phyloP scores from a whole-genome alignment of 73 alveolate genomes.

The Tetrahymena malaccensis region DNA sequence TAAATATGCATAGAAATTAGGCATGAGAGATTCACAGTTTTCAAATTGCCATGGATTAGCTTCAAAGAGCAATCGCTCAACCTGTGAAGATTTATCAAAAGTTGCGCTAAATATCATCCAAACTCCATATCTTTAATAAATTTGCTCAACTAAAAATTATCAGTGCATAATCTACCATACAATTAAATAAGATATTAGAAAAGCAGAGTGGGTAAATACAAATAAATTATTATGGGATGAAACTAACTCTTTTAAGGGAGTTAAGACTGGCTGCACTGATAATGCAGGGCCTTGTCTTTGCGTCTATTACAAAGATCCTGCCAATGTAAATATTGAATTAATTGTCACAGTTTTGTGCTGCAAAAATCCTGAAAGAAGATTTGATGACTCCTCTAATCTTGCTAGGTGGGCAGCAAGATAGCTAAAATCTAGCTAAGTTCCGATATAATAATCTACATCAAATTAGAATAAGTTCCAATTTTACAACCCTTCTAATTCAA shows the following conservation, averaged over 20 bases:
- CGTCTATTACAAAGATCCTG: slow-evolving; percentile 1
- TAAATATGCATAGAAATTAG: slow-evolving; percentile 17
- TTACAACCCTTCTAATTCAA: neutral
- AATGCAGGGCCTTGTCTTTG: slow-evolving; percentile 84
- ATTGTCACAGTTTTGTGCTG: slow-evolving; percentile 21
- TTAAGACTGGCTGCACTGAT: slow-evolving; percentile 80
- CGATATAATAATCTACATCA: neutral
- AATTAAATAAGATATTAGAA: slow-evolving; percentile 19
- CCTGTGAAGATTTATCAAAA: slow-evolving; percentile 33
- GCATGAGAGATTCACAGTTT: slow-evolving; percentile 38
- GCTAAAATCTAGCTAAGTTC: neutral
- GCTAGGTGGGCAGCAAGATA: slow-evolving; percentile 17
- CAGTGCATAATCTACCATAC: slow-evolving; percentile 8
- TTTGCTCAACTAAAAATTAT: slow-evolving; percentile 30
- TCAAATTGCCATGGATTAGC: slow-evolving; percentile 53
- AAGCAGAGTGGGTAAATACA: slow-evolving; percentile 70
- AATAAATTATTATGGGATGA: slow-evolving; percentile 51
- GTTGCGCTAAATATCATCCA: slow-evolving; percentile 15
- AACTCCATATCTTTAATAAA: slow-evolving; percentile 10
- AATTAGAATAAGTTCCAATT: neutral
- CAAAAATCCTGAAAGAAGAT: slow-evolving; percentile 22
- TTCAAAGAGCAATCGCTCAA: slow-evolving; percentile 40
- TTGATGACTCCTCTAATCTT: slow-evolving; percentile 29
- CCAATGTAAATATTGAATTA: neutral
- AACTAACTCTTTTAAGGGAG: slow-evolving; percentile 45